A percentile compares a stretch with the other conserved stretches of the same genome.
These are phyloP conservation scores for Syzygium aqueum DNA, from an alignment of 345 rosid species.

Conservation along the genomic window DNA sequence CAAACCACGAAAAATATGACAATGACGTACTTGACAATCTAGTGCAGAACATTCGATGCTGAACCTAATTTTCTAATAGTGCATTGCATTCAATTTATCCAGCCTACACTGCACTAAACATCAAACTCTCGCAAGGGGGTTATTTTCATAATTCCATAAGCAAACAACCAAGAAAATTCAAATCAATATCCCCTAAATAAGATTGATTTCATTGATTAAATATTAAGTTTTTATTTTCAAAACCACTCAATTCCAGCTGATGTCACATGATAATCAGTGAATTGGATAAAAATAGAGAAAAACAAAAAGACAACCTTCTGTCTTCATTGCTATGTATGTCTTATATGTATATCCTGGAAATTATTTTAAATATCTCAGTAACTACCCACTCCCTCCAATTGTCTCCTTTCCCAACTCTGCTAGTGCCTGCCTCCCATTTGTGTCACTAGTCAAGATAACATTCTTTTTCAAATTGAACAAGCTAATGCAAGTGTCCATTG, in stretches of 20 bases:
- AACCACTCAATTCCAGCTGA: not conserved
- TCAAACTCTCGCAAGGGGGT: not conserved
- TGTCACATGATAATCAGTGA: not conserved
- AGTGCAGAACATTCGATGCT: not conserved
- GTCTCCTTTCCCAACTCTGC: not conserved
- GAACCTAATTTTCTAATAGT: not conserved
- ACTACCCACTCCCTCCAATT: not conserved
- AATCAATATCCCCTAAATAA: not conserved
- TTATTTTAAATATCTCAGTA: not conserved
- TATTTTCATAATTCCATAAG: not conserved
- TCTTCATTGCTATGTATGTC: not conserved
- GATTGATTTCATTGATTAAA: not conserved
- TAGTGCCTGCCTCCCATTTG: not conserved
- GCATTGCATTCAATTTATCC: not conserved
- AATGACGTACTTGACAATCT: not conserved
- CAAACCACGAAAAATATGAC: not conserved
- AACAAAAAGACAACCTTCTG: not conserved
- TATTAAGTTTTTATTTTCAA: not conserved
- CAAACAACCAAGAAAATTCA: not conserved
- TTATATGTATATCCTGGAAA: not conserved
- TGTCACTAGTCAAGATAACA: not conserved
- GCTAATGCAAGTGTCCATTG: not conserved
- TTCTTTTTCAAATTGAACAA: not conserved
- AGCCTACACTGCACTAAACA: not conserved
- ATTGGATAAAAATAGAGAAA: not conserved